These are phyloP conservation scores for Avicennia marina DNA, from an alignment of 257 asterid species.

Conservation along the genomic window DNA sequence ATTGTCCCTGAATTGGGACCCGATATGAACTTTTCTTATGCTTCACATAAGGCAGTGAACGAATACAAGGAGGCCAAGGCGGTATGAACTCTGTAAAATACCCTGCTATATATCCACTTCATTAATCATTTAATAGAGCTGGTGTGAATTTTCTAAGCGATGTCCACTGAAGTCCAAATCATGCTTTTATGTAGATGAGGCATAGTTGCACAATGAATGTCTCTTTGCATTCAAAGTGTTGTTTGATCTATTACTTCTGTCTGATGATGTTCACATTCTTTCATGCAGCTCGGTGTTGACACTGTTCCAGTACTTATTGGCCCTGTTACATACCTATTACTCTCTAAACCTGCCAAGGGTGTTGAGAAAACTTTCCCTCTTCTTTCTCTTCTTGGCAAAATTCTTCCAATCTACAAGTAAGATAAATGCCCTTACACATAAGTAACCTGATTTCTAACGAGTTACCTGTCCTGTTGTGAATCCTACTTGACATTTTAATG, in stretches of 20 bases:
- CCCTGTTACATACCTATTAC: conserved; percentile 48
- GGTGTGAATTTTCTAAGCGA: not conserved
- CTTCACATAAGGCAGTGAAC: conserved; percentile 32
- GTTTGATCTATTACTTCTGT: not conserved
- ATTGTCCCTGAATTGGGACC: conserved; percentile 35
- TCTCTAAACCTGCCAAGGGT: conserved; percentile 50
- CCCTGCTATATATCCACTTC: not conserved
- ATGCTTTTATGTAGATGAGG: not conserved
- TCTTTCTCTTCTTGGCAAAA: conserved; percentile 44
- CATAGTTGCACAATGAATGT: not conserved
- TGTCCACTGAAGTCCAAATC: no score
- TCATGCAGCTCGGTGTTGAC: conserved; percentile 42
- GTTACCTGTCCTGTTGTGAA: not conserved
- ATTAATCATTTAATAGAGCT: not conserved
- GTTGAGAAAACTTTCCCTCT: conserved; percentile 39
- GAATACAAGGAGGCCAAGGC: conserved; percentile 36
- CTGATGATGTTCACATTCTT: not conserved
- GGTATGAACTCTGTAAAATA: conserved; percentile 13
- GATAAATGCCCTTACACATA: not conserved
- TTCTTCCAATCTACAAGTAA: conserved; percentile 50
- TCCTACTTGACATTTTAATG: conserved; percentile 3
- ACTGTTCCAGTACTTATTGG: conserved; percentile 53
- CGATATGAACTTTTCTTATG: conserved; percentile 29
- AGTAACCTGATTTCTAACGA: not conserved
- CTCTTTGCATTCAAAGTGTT: not conserved